These are phyloP conservation scores for Solanum stenotomum DNA, from an alignment of 257 asterid genomes.

Conservation along the genomic window DNA sequence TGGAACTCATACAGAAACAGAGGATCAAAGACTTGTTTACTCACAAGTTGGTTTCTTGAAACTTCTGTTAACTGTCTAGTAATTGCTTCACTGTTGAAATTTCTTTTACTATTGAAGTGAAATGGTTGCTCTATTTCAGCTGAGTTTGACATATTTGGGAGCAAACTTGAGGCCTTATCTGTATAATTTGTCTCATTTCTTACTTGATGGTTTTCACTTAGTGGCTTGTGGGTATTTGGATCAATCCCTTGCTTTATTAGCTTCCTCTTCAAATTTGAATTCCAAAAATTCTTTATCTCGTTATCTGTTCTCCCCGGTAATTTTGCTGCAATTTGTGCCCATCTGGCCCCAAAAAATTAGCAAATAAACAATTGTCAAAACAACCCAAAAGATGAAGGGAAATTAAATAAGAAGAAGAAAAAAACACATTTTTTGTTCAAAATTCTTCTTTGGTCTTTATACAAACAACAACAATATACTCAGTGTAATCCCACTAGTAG, in stretches of 20 bases:
- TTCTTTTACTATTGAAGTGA: conserved; percentile 2
- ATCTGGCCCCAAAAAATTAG: conserved; percentile 25
- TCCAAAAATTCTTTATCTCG: conserved; percentile 88
- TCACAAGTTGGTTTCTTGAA: conserved; percentile 9
- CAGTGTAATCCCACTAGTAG: not conserved
- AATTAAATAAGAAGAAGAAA: not conserved
- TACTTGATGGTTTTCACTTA: conserved; percentile 2
- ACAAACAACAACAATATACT: not conserved
- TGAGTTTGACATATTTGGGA: conserved; percentile 21
- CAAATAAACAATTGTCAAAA: not conserved
- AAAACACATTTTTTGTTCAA: not conserved
- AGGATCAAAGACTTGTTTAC: conserved; percentile 49
- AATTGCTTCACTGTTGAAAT: not conserved
- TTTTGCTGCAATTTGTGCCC: conserved; percentile 88
- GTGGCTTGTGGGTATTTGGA: conserved; percentile 66
- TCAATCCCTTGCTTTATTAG: conserved; percentile 70
- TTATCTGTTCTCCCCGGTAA: conserved; percentile 87
- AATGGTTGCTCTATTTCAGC: conserved; percentile 5
- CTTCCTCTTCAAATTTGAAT: conserved; percentile 71
- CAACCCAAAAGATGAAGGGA: not conserved
- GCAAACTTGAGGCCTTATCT: conserved; percentile 15
- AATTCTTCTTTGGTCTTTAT: not conserved
- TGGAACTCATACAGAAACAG: conserved; percentile 49
- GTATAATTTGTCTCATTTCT: conserved; percentile 13
- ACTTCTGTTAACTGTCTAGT: conserved; percentile 2